Conservation (phyloP, 1,284 basidiomycete species). For the Fomitiporia mediterranea region DNA sequence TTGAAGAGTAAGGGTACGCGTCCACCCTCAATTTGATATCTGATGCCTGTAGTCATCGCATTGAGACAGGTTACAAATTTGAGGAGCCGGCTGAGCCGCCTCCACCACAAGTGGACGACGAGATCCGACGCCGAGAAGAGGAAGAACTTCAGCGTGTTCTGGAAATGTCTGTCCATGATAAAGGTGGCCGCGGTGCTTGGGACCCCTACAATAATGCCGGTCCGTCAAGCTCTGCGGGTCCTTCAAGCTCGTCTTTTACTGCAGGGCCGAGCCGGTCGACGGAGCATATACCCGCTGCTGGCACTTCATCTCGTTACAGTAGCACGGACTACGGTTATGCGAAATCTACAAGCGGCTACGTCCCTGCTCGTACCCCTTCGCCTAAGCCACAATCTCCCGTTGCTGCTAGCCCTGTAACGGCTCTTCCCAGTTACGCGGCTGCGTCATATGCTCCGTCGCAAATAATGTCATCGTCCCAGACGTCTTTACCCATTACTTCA, state of each 20-base stretch:
- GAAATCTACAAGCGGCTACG: constrained; percentile 36
- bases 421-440: constrained; percentile 21
- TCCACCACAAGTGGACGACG: constrained; percentile 72
- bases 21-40: not conserved
- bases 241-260: constrained; percentile 29
- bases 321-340: constrained; percentile 19
- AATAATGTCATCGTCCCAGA: constrained; percentile 15
- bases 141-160: constrained; percentile 89
- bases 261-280: constrained; percentile 16
- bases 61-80: constrained; percentile 63
- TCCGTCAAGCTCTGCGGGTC: constrained; percentile 39
- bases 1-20: constrained; percentile 78
- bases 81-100: constrained; percentile 58
- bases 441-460: constrained; percentile 25
- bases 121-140: constrained; percentile 78
- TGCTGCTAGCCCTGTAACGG: constrained; percentile 24
- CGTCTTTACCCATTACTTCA: constrained; percentile 25
- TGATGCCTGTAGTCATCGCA: not conserved
- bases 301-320: constrained; percentile 19
- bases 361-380: constrained; percentile 40
- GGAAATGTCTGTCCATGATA: constrained; percentile 85
- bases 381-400: constrained; percentile 30
- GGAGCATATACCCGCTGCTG: constrained; percentile 25
- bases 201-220: constrained; percentile 33
- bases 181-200: constrained; percentile 69